Evolutionary conservation across 108 stramenopile species (phyloP).

Genomic region (Cylindrotheca fusiformis): DNA sequence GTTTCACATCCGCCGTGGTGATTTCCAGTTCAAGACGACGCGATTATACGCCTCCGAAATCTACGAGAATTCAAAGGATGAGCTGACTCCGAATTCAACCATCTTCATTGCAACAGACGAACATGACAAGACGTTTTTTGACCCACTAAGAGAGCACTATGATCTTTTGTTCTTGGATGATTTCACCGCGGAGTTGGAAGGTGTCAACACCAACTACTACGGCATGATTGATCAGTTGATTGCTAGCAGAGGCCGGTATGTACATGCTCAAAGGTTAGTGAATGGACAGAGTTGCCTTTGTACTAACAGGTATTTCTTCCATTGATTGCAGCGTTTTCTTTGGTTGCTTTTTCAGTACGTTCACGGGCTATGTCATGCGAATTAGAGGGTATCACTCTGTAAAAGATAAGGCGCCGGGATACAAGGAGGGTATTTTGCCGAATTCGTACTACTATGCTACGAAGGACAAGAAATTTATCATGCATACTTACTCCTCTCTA

Average conservation of each 20-base stretch:
- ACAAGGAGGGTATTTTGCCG: conserved; percentile 44
- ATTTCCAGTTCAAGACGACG: conserved; percentile 81
- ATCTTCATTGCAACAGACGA: conserved; percentile 90
- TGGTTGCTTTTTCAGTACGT: conserved; percentile 9
- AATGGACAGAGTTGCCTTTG: too few species aligned
- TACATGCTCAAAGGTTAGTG: too few species aligned
- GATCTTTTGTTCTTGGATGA: conserved; percentile 77
- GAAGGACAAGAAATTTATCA: conserved; percentile 37
- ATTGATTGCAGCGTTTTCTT: not conserved
- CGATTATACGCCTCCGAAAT: conserved; percentile 60
- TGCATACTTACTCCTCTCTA: conserved; percentile 49
- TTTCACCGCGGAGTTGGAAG: conserved; percentile 41
- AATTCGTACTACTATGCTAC: conserved; percentile 55
- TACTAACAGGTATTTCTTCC: too few species aligned
- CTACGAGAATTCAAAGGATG: conserved; percentile 46
- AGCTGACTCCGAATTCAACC: conserved; percentile 47
- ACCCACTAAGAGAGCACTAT: conserved; percentile 61
- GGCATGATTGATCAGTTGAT: conserved; percentile 89
- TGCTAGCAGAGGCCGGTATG: conserved; percentile 47
- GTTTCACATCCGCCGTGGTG: conserved; percentile 84
- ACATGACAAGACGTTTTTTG: conserved; percentile 74
- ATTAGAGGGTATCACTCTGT: conserved; percentile 72
- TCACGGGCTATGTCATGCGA: conserved; percentile 66
- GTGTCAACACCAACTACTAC: conserved; percentile 57
- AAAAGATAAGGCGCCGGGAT: conserved; percentile 33